Conservation (phyloP, 768 basidiomycete species). For the Russula griseocarnosa region DNA sequence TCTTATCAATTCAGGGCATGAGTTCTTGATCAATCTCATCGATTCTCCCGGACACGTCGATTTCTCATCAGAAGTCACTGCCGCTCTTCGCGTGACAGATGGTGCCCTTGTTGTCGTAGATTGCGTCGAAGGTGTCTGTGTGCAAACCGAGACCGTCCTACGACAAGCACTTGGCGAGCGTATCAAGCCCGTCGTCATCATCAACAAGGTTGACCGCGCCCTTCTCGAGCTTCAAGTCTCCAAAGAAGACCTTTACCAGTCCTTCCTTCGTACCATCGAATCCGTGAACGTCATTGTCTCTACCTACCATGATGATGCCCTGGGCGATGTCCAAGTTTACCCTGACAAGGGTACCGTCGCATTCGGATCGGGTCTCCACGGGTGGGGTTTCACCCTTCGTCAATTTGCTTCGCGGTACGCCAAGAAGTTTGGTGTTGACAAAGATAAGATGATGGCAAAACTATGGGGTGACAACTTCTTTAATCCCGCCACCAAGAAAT, state of each 20-base stretch:
- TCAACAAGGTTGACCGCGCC: constrained; percentile 99
- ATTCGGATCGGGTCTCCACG: constrained; percentile 98
- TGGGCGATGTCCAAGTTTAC: constrained; percentile 98
- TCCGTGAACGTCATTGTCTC: constrained; percentile 98
- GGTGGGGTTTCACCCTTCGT: constrained; percentile 98
- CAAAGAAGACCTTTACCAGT: constrained; percentile 97
- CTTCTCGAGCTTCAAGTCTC: constrained; percentile 95
- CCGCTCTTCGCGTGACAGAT: constrained; percentile 98
- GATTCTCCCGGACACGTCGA: constrained; percentile 99
- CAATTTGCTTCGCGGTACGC: constrained; percentile 93
- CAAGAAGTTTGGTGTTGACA: constrained; percentile 99
- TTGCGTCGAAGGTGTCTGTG: constrained; percentile 99
- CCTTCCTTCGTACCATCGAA: constrained; percentile 96
- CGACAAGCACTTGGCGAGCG: constrained; percentile 96
- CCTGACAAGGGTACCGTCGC: constrained; percentile 98
- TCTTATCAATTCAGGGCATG: constrained; percentile 52
- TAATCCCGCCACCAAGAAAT: constrained; percentile 95
- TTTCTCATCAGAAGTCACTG: constrained; percentile 99
- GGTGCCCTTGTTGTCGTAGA: constrained; percentile 99
- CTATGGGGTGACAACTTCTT: constrained; percentile 99
- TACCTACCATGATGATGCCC: constrained; percentile 88
- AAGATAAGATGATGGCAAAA: constrained; percentile 96
- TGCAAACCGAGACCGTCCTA: constrained; percentile 98
- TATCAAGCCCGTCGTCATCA: constrained; percentile 98
- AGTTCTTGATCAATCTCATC: constrained; percentile 99